These are phyloP conservation scores for Betula pendula DNA, from an alignment of 306 rosid species.

Conservation along the genomic window DNA sequence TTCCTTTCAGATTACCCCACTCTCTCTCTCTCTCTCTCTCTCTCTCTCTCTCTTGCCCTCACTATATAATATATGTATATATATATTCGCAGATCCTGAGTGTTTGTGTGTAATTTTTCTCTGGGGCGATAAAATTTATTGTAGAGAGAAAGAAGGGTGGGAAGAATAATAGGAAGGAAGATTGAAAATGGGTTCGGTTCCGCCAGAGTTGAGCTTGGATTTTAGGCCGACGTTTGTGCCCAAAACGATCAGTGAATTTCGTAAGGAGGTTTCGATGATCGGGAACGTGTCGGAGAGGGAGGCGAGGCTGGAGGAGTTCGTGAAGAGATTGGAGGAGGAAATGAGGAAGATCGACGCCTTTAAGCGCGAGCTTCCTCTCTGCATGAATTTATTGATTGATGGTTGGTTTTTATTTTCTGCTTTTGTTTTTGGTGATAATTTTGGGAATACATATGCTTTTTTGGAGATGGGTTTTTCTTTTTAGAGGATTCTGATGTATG, in stretches of 20 bases:
- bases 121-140: background rate
- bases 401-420: conserved; percentile 47
- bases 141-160: too few species aligned
- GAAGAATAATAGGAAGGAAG: conserved; percentile 19
- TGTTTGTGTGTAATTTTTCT: background rate
- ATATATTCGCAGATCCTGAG: conserved; percentile 16
- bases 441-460: background rate
- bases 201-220: conserved; percentile 80
- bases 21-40: background rate
- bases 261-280: conserved; percentile 45
- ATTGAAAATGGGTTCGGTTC: conserved; percentile 69
- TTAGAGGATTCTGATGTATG: background rate
- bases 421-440: background rate
- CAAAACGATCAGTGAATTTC: conserved; percentile 67
- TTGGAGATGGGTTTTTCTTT: background rate
- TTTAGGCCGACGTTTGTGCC: conserved; percentile 64
- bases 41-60: conserved; percentile 11
- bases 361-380: conserved; percentile 94
- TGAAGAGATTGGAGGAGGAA: conserved; percentile 65
- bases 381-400: conserved; percentile 74
- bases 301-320: conserved; percentile 47
- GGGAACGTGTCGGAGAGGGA: conserved; percentile 39
- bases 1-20: background rate
- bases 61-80: conserved; percentile 1
- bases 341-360: conserved; percentile 85